These are phyloP conservation scores for Trichoderma atroviride DNA, from an alignment of 2,329 filamentous ascomycete genomes.

Conservation along the genomic window DNA sequence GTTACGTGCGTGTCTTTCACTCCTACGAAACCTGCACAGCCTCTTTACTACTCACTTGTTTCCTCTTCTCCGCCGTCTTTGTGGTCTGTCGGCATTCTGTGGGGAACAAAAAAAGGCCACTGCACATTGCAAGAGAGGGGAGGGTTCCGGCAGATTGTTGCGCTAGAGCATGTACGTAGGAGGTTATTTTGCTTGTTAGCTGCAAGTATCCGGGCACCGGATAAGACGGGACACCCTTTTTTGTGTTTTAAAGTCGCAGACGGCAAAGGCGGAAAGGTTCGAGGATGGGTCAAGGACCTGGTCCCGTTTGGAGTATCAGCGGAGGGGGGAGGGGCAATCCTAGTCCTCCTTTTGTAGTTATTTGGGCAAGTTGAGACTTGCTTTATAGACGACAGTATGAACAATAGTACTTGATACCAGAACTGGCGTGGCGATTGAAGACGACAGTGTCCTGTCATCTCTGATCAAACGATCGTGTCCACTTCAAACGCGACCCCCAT, in stretches of 20 bases:
- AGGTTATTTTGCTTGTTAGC: slow-evolving; percentile 1
- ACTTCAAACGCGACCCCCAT: not conserved
- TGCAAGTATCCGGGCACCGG: slow-evolving; percentile 7
- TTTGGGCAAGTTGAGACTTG: not conserved
- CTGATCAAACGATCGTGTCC: not conserved
- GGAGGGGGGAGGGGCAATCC: not conserved
- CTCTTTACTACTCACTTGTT: not conserved
- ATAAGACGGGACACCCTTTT: slow-evolving; percentile 4
- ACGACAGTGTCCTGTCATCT: too few species aligned
- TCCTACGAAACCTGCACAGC: not conserved
- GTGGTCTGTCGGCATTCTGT: slow-evolving; percentile 10
- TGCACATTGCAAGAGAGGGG: not conserved
- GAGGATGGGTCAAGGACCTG: not conserved
- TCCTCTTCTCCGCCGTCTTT: not conserved
- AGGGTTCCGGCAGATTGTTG: slow-evolving; percentile 4
- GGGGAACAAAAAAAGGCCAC: not conserved
- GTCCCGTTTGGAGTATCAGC: not conserved
- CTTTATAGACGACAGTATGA: not conserved
- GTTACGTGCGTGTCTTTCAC: not conserved
- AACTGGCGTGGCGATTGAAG: not conserved
- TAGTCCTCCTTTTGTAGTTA: not conserved
- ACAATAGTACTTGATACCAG: not conserved
- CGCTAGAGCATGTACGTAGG: not conserved
- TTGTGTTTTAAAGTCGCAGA: not conserved
- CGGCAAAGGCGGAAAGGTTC: slow-evolving; percentile 5